These are phyloP conservation scores for Leccinum variabile DNA, from an alignment of 1,284 basidiomycete genomes.

Conservation along the genomic window DNA sequence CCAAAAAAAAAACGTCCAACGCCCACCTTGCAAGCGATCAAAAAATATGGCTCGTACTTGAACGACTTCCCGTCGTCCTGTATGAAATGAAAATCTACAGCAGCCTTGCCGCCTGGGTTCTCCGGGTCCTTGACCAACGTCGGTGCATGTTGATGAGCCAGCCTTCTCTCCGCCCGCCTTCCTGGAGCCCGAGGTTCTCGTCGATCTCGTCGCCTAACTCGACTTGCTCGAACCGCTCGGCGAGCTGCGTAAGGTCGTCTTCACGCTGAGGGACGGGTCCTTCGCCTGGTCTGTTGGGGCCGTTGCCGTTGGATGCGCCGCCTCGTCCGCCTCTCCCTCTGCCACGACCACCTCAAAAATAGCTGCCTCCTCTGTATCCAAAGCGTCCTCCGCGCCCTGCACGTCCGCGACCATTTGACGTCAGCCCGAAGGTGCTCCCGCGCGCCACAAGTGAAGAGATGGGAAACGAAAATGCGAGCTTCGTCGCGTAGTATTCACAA, in stretches of 20 bases:
- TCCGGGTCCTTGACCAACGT: constrained; percentile 86
- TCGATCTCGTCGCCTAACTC: constrained; percentile 84
- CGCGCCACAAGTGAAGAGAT: constrained; percentile 32
- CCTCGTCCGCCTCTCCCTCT: constrained; percentile 54
- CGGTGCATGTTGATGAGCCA: constrained; percentile 99
- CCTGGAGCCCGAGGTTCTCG: constrained; percentile 90
- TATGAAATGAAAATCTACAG: constrained; percentile 97
- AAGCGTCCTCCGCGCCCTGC: constrained; percentile 47
- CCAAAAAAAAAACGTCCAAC: not conserved
- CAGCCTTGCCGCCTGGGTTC: constrained; percentile 79
- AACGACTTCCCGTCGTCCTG: constrained; percentile 97
- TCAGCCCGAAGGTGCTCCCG: constrained; percentile 34
- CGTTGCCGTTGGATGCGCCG: constrained; percentile 38
- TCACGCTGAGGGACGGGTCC: constrained; percentile 64
- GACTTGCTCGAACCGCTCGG: constrained; percentile 82
- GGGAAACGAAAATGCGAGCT: not conserved
- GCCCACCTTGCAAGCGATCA: constrained; percentile 84
- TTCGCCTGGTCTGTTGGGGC: constrained; percentile 41
- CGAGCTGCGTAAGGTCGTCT: constrained; percentile 83
- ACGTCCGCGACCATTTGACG: constrained; percentile 40
- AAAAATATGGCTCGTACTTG: constrained; percentile 98
- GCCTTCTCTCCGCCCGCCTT: constrained; percentile 73
- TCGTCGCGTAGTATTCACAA: constrained; percentile 3
- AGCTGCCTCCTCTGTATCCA: constrained; percentile 44
- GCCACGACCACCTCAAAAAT: constrained; percentile 41